Conservation (phyloP, 1,284 basidiomycete genomes). For the Cryptococcus sp. region DNA sequence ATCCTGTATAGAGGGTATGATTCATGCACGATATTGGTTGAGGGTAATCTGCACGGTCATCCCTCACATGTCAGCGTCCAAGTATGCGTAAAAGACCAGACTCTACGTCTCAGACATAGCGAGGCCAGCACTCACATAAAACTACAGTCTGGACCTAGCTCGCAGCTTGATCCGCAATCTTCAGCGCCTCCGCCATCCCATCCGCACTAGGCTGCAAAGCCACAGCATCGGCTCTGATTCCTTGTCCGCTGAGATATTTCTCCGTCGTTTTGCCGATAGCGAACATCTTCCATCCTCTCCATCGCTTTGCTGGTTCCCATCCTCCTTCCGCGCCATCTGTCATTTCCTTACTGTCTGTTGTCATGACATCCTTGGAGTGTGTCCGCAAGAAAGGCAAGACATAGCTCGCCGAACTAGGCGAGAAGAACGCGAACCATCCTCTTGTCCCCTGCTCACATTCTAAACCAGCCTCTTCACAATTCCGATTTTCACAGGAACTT, state of each 20-base stretch:
- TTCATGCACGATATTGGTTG: no score
- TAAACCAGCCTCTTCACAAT: background rate
- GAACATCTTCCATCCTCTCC: conserved; percentile 20
- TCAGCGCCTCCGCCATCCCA: conserved; percentile 29
- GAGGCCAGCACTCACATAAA: no score
- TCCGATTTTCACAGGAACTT: background rate
- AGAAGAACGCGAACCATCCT: conserved; percentile 47
- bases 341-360: background rate
- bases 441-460: background rate
- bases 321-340: background rate
- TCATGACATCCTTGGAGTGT: background rate
- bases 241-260: conserved; percentile 20
- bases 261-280: conserved; percentile 49
- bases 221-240: conserved; percentile 35
- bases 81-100: no score
- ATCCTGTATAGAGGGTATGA: no score
- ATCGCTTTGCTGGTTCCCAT: background rate
- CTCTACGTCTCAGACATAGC: no score
- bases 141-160: no score
- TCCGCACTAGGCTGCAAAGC: conserved; percentile 41
- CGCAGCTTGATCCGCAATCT: background rate
- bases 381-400: conserved; percentile 27
- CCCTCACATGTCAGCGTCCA: no score
- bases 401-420: conserved; percentile 40
- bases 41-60: no score